Evolutionary conservation across 2,329 filamentous ascomycete genomes (phyloP), one percentile per base, ranked within the genome.

Genomic region (Emydomyces testavorans): DNA sequence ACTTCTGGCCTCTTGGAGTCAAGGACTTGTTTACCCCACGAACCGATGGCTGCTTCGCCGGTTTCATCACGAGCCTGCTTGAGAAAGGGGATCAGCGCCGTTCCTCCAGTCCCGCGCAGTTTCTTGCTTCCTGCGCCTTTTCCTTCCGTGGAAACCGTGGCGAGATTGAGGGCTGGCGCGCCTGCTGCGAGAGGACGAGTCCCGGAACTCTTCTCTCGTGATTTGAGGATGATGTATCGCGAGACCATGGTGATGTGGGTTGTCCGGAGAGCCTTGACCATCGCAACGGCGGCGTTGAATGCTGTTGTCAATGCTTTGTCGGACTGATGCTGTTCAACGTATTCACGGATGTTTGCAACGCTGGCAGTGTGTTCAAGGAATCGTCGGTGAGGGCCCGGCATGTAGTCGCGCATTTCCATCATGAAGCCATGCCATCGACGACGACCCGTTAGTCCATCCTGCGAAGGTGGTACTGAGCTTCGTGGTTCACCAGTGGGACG

Each of bases 1-100:
- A 60, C 56, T 1, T 60, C 55, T 1, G 72, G 69, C 0, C 71
- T 73, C 48, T 75, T 76, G 53, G 70, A 77, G 32, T 50, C 47
- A 18, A 82, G 66, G 35, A 82, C 56, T 20, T 77, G 66, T 44
- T 72, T 67, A 11, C 77, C 78, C 79, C 79, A 82, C 1, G 71
- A 70, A 57, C 81, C 78, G 41, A 96, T 82, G 1, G 89, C 87
- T 1, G 88, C 87, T 65, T 96, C 90, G 13, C 86, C 85, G 0
- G 92, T 98, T 72, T 98, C 92, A 59, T 98, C 89, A 23, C 92
- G 77, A 3, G 92, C 92, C 67, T 98, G 92, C 67, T 96, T 95
- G 52, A 98, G 71, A 67, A 98, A 98, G 0, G 90, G 86, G 48
- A 98, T 95, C 49, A 98, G 71, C 0, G 89, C 85, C 0, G 92